These are phyloP conservation scores for Ceratocystis colombiana DNA, from an alignment of 2,329 filamentous ascomycete species.

Conservation along the genomic window DNA sequence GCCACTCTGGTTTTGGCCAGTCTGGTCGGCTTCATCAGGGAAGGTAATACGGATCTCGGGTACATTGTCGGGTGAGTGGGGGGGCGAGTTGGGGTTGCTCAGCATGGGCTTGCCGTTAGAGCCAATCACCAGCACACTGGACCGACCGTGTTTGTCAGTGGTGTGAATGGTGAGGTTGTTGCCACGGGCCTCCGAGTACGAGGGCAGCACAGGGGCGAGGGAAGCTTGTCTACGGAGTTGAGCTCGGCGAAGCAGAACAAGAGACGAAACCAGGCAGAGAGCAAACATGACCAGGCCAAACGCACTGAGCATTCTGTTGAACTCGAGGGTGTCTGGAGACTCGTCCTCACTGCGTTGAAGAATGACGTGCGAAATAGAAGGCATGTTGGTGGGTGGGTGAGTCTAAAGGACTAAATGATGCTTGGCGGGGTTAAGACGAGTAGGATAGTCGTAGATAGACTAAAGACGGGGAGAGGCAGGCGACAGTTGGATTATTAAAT, in stretches of 20 bases:
- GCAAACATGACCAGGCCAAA: constrained; percentile 67
- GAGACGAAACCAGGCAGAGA: constrained; percentile 54
- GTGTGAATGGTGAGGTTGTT: constrained; percentile 50
- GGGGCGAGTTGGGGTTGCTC: constrained; percentile 62
- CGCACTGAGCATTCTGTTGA: constrained; percentile 70
- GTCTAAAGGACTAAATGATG: not conserved
- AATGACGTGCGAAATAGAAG: constrained; percentile 24
- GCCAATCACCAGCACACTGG: constrained; percentile 66
- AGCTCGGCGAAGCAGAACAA: constrained; percentile 64
- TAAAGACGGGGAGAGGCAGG: not conserved
- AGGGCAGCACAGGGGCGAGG: constrained; percentile 39
- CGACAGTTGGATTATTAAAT: constrained; percentile 19
- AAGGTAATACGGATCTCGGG: constrained; percentile 98
- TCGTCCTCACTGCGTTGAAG: constrained; percentile 32
- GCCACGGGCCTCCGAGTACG: constrained; percentile 38
- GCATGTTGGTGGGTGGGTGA: constrained; percentile 23
- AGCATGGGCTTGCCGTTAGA: constrained; percentile 68
- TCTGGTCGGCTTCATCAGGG: constrained; percentile 84
- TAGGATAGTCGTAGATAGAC: not conserved
- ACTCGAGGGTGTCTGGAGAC: constrained; percentile 47
- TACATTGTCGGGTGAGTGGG: constrained; percentile 68
- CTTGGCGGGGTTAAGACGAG: not conserved
- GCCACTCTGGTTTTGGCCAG: constrained; percentile 70
- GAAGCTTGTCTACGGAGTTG: constrained; percentile 37
- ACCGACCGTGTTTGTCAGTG: constrained; percentile 42